phyloP scores from a whole-genome alignment of 176 grass and related monocot genomes.

The Carex scoparia region DNA sequence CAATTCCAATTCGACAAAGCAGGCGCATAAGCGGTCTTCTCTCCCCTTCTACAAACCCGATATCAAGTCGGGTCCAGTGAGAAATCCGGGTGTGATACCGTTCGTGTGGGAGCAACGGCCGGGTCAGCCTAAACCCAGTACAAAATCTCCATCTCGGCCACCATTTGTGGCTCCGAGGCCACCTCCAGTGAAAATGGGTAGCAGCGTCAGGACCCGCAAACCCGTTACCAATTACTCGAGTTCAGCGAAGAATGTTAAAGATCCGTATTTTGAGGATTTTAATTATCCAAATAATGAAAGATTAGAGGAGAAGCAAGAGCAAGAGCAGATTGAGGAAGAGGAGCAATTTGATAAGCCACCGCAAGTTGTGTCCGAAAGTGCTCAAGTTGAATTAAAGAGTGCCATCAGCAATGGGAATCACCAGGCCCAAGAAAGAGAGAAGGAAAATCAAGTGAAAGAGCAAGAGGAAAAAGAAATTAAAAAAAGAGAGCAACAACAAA shows the following conservation, averaged over 20 bases:
- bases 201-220: constrained; percentile 13
- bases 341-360: constrained; percentile 15
- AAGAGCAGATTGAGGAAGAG: not conserved
- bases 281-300: not conserved
- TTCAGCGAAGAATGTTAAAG: not conserved
- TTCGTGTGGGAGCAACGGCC: constrained; percentile 86
- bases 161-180: not conserved
- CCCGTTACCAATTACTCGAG: not conserved
- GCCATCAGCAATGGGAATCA: not conserved
- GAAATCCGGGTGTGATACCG: constrained; percentile 66
- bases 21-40: constrained; percentile 14
- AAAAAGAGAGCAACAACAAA: constrained; percentile 7
- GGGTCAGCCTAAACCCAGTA: constrained; percentile 70
- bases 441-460: not conserved
- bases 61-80: constrained; percentile 59
- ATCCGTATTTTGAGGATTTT: not conserved
- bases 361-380: not conserved
- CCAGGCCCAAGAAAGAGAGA: not conserved
- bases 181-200: constrained; percentile 17
- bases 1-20: not conserved
- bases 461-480: not conserved
- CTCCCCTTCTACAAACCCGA: constrained; percentile 45
- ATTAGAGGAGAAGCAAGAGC: constrained; percentile 8
- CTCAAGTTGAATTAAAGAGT: not conserved
- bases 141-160: constrained; percentile 16